These are phyloP conservation scores for Aegilops tauschii DNA, from an alignment of 176 grass and related monocot genomes.

Conservation along the genomic window DNA sequence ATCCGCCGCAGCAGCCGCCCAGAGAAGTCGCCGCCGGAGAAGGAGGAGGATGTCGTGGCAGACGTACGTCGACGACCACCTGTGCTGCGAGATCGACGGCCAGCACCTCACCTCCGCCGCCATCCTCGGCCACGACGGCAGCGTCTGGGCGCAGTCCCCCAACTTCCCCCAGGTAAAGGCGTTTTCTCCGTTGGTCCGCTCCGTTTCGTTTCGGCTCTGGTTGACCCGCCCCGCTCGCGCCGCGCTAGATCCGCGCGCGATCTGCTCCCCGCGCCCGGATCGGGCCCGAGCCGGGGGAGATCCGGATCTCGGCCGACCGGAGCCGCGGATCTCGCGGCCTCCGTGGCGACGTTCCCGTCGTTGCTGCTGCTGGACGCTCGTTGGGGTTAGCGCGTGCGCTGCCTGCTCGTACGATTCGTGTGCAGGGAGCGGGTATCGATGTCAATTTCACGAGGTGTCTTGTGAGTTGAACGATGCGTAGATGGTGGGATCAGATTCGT, in stretches of 20 bases:
- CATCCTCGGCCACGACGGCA: conserved; percentile 75
- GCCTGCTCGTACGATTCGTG: neutral
- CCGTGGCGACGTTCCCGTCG: neutral
- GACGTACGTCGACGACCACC: conserved; percentile 80
- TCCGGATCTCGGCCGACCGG: conserved; percentile 17
- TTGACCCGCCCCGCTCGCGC: neutral
- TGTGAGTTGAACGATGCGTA: neutral
- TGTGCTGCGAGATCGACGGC: conserved; percentile 82
- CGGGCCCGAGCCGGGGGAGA: neutral
- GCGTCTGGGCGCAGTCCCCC: conserved; percentile 59
- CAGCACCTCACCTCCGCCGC: conserved; percentile 64
- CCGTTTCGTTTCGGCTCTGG: neutral
- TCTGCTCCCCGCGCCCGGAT: conserved; percentile 17
- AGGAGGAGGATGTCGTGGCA: conserved; percentile 83
- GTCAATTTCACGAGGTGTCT: neutral
- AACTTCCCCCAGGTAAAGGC: conserved; percentile 54
- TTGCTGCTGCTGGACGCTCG: neutral
- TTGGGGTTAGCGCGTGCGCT: neutral
- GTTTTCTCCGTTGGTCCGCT: neutral
- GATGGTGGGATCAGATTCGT: neutral
- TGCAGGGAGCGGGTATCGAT: neutral
- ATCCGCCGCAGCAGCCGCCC: neutral
- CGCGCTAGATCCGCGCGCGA: conserved; percentile 31
- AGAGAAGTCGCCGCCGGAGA: conserved; percentile 16
- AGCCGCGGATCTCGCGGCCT: conserved; percentile 27